Percentiles rank a stretch among this genome's conserved stretches.
Evolutionary conservation across 2,329 filamentous ascomycete species (phyloP).

Genomic region (Erysiphe pisi): DNA sequence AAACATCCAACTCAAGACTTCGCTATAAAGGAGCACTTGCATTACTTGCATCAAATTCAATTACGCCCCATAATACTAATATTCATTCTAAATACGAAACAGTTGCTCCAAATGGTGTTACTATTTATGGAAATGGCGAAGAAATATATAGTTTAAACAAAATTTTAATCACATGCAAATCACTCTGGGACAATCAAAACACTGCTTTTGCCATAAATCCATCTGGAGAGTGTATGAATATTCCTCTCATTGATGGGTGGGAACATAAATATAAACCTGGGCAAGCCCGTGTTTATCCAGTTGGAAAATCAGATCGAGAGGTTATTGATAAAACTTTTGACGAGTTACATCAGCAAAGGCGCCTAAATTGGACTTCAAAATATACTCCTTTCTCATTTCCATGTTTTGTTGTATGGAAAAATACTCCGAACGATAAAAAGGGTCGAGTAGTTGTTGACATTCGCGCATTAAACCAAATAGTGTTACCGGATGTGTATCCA

Average conservation of each 20-base stretch:
- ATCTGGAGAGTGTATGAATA: not conserved
- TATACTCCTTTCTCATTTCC: not conserved
- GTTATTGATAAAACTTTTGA: constrained; percentile 16
- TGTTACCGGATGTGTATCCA: not conserved
- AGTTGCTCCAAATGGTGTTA: not conserved
- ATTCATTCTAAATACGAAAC: not conserved
- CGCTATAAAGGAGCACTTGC: not conserved
- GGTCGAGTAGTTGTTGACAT: not conserved
- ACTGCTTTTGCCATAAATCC: not conserved
- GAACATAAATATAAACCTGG: not conserved
- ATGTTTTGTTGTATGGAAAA: not conserved
- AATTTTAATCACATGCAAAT: not conserved
- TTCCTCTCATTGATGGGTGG: not conserved
- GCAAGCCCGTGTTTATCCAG: not conserved
- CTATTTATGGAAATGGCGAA: not conserved
- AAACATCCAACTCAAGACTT: not conserved
- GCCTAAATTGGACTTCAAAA: not conserved
- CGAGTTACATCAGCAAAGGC: not conserved
- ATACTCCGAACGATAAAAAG: not conserved
- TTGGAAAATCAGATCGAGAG: not conserved
- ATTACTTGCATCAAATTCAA: not conserved
- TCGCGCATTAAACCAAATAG: not conserved
- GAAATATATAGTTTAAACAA: not conserved
- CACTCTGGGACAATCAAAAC: not conserved
- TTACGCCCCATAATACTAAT: not conserved